Evolutionary conservation across 192 early-diverging fungal species (phyloP), one percentile per base, ranked within the genome.

Genomic region (Geranomyces michiganensis): DNA sequence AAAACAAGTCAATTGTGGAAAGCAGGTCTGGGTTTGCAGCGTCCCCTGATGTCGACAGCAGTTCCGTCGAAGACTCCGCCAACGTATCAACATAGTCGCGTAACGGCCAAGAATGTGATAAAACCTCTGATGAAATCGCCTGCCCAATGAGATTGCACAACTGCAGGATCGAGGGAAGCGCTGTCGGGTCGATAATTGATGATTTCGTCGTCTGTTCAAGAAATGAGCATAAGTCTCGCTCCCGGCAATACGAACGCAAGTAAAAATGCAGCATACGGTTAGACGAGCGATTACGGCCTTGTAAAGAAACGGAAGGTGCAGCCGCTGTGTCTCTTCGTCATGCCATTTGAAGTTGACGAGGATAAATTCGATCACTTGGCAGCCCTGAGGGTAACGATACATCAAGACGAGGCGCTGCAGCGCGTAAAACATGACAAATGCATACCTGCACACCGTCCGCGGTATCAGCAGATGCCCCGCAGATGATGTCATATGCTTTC

Each of bases 231-330:
- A n/a, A n/a, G n/a, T n/a, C n/a, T n/a, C n/a, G n/a, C n/a, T n/a
- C n/a, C n/a, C n/a, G n/a, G n/a, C n/a, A n/a, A n/a, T n/a, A n/a
- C n/a, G n/a, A n/a, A n/a, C n/a, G n/a, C n/a, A n/a, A n/a, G n/a
- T n/a, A n/a, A n/a, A n/a, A n/a, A n/a, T 41, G 36, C 19, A 4
- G 51, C 51, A 24, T 2, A 3, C 51, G 32, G 13, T 41, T 12
- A 63, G 48, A 31, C 56, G 72, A 21, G 56, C 15, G 14, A 92
- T 68, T 13, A 91, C 61, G 7, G 82, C 79, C 30, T 87, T 80
- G 58, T 93, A 61, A 24, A 92, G 85, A 72, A 94, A 81, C 0
- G 95, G 94, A 1, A 95, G 63, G 71, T 97, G 95, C 46, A 95
- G 82, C 29, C 89, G 89, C 55, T 87, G 82, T 32, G 88, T 88